phyloP scores from a whole-genome alignment of 2,329 filamentous ascomycete species.

The Fusarium ambrosium region DNA sequence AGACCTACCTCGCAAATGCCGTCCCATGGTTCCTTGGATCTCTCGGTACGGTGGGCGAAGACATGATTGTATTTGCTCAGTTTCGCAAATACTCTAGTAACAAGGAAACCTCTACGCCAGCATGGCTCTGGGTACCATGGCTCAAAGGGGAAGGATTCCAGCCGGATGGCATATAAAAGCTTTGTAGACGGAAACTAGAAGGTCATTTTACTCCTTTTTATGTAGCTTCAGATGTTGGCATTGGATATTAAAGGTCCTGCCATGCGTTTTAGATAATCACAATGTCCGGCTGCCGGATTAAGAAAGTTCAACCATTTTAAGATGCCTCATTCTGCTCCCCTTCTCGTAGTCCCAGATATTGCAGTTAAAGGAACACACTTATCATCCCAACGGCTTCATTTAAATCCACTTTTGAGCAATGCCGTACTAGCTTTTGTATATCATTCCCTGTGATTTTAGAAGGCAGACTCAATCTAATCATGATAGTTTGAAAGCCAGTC shows the following conservation, averaged over 20 bases:
- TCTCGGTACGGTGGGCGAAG: background rate
- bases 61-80: background rate
- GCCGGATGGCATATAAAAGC: background rate
- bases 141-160: too few relatives aligned
- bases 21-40: background rate
- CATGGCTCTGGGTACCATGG: background rate
- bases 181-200: background rate
- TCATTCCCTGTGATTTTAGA: background rate
- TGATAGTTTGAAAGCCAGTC: background rate
- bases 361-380: too few relatives aligned
- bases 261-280: background rate
- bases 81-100: background rate
- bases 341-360: too few relatives aligned
- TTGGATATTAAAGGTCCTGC: background rate
- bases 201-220: too few relatives aligned
- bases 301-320: too few relatives aligned
- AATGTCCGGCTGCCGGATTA: too few relatives aligned
- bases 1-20: background rate
- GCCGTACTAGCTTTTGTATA: background rate
- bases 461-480: accelerated
- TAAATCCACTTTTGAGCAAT: background rate
- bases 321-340: too few relatives aligned
- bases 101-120: background rate
- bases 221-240: background rate
- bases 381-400: too few relatives aligned